These are phyloP conservation scores for Pseudogymnoascus sp. DNA, from an alignment of 2,329 filamentous ascomycete genomes.

Conservation along the genomic window DNA sequence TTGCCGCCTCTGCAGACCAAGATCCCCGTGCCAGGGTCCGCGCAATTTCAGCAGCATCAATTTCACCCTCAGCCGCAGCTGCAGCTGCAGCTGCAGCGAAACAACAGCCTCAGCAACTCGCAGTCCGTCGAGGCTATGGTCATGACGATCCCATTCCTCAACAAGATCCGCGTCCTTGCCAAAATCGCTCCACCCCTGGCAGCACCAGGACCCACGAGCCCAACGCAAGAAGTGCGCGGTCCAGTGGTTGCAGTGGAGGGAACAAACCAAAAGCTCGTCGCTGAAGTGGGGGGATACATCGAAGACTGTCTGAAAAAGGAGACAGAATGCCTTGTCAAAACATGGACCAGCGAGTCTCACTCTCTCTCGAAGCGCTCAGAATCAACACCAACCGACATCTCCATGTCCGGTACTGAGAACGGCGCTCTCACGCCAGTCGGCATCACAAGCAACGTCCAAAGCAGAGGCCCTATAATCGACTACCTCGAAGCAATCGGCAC, in stretches of 20 bases:
- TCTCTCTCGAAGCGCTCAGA: background rate
- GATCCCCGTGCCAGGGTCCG: slow-evolving; percentile 24
- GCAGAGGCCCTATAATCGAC: slow-evolving; percentile 35
- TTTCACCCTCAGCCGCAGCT: slow-evolving; percentile 27
- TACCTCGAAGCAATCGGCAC: slow-evolving; percentile 61
- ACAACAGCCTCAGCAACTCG: slow-evolving; percentile 34
- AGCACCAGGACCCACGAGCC: slow-evolving; percentile 29
- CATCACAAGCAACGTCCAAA: background rate
- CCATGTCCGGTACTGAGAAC: background rate
- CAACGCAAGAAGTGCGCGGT: slow-evolving; percentile 50
- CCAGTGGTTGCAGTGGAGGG: slow-evolving; percentile 81
- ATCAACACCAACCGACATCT: background rate
- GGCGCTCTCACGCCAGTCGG: background rate
- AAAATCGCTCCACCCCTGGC: slow-evolving; percentile 66
- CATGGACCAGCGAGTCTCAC: slow-evolving; percentile 18
- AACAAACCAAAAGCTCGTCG: slow-evolving; percentile 44
- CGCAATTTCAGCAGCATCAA: slow-evolving; percentile 26
- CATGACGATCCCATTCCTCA: slow-evolving; percentile 65
- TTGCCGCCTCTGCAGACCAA: slow-evolving; percentile 30
- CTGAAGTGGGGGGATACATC: slow-evolving; percentile 56
- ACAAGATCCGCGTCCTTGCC: slow-evolving; percentile 69
- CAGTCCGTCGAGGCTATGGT: slow-evolving; percentile 60
- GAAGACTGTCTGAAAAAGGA: slow-evolving; percentile 28
- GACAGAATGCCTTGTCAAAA: slow-evolving; percentile 22
- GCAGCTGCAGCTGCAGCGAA: slow-evolving; percentile 22